A percentile compares a stretch with the other conserved stretches of the same genome.
These are phyloP conservation scores for Ustilago cynodontis DNA, from an alignment of 1,284 basidiomycete species.

Conservation along the genomic window DNA sequence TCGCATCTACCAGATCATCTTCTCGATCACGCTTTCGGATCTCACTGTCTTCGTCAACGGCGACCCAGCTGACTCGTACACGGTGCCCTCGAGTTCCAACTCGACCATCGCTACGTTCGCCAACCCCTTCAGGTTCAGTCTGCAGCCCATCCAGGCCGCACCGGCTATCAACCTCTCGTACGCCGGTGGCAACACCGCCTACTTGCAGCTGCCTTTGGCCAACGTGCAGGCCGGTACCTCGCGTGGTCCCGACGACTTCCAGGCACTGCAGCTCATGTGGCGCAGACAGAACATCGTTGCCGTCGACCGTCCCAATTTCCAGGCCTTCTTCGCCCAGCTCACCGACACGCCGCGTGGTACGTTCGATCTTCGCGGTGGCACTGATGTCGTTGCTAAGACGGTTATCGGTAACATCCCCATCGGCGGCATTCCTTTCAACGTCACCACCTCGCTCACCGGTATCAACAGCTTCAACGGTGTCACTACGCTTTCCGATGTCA, in stretches of 20 bases:
- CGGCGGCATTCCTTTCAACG: conserved; percentile 77
- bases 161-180: conserved; percentile 75
- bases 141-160: conserved; percentile 76
- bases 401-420: conserved; percentile 79
- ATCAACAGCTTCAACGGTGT: conserved; percentile 55
- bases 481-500: conserved; percentile 72
- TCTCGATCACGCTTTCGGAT: conserved; percentile 77
- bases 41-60: conserved; percentile 75
- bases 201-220: conserved; percentile 75
- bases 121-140: conserved; percentile 82
- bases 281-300: conserved; percentile 75
- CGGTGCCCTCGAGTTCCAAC: conserved; percentile 64
- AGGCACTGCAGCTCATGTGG: conserved; percentile 74
- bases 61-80: conserved; percentile 53
- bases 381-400: conserved; percentile 77
- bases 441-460: conserved; percentile 75
- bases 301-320: conserved; percentile 75
- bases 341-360: conserved; percentile 74
- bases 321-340: conserved; percentile 75
- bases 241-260: conserved; percentile 76
- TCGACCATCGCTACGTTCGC: conserved; percentile 77
- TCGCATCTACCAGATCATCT: conserved; percentile 78
- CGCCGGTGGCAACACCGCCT: conserved; percentile 75
- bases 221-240: conserved; percentile 77
- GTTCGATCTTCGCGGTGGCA: conserved; percentile 75